Percentiles rank a stretch among this genome's conserved stretches.
These are phyloP conservation scores for Cynara cardunculus DNA, from an alignment of 129 eudicot genomes.

Conservation along the genomic window DNA sequence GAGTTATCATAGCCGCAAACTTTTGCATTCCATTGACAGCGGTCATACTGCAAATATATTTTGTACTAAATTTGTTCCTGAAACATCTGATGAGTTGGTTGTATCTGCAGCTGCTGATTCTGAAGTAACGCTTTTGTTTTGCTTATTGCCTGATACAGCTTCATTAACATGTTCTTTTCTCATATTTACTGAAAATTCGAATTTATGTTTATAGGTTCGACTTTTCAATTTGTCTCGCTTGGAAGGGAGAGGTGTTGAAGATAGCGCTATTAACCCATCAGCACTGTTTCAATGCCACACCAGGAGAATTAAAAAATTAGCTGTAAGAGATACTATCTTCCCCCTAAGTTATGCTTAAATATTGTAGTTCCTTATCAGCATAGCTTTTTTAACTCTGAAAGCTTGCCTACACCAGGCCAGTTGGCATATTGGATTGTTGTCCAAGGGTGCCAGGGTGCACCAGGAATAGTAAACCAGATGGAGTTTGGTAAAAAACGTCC, in stretches of 20 bases:
- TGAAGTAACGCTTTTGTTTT: constrained; percentile 51
- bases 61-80: constrained; percentile 92
- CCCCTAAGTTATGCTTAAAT: background rate
- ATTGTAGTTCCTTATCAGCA: background rate
- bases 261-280: constrained; percentile 44
- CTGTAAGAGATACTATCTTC: constrained; percentile 47
- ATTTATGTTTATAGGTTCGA: constrained; percentile 57
- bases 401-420: background rate
- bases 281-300: constrained; percentile 87
- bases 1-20: constrained; percentile 66
- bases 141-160: background rate
- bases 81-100: constrained; percentile 85
- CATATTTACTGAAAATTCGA: constrained; percentile 9
- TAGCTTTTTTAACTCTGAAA: background rate
- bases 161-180: background rate
- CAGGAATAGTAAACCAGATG: background rate
- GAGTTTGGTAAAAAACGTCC: background rate
- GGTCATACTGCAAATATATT: constrained; percentile 89
- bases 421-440: background rate
- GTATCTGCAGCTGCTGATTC: constrained; percentile 96
- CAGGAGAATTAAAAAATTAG: constrained; percentile 89
- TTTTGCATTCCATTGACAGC: constrained; percentile 70
- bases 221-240: constrained; percentile 67
- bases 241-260: constrained; percentile 46
- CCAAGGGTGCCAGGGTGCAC: background rate